Evolutionary conservation across 208 protist species (phyloP), one percentile per base, ranked within the genome.

Genomic region (Endotrypanum monterogeii): DNA sequence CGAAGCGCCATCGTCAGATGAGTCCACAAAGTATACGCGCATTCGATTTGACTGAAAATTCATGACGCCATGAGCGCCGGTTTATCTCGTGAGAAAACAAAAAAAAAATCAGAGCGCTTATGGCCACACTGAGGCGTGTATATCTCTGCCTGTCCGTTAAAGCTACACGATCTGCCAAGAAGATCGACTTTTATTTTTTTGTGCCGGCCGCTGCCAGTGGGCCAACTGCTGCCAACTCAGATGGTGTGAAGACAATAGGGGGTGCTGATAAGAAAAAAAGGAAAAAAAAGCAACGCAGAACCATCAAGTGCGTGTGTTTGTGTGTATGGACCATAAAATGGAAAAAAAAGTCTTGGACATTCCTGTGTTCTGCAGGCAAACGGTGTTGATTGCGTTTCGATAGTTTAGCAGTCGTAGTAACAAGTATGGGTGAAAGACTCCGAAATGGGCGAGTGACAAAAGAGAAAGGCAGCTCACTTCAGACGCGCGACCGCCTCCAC

Each of bases 21-120:
- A 92, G 60, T 96, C 92, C 9, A 83, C 54, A 69, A 96, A 96
- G 54, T 66, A 54, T 2, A 96, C 65, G 35, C 85, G 79, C 63
- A 89, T 79, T 58, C 69, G 72, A 23, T 39, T 32, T 8, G 58
- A 41, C 12, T 71, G 72, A 25, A 55, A 32, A 39, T 76, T n/a
- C 70, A 80, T 75, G 39, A 23, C 37, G 14, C 57, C 54, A n/a
- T 23, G n/a, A 12, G 28, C 9, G 32, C 46, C 30, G 30, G 18
- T 39, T 18, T 20, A 18, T 71, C 18, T 50, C 52, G 50, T 67
- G 73, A 56, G 28, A 32, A 32, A 8, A 54, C 39, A 20, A 67
- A 75, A 18, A 68, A 32, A 44, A 14, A 37, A 30, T 41, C 3
- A 14, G 12, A 62, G 11, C 28, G 56, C 30, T 32, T 65, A 37